A percentile compares a stretch with the other conserved stretches of the same genome.
These are phyloP conservation scores for Fusarium sp. DNA, from an alignment of 2,329 filamentous ascomycete genomes.

Conservation along the genomic window DNA sequence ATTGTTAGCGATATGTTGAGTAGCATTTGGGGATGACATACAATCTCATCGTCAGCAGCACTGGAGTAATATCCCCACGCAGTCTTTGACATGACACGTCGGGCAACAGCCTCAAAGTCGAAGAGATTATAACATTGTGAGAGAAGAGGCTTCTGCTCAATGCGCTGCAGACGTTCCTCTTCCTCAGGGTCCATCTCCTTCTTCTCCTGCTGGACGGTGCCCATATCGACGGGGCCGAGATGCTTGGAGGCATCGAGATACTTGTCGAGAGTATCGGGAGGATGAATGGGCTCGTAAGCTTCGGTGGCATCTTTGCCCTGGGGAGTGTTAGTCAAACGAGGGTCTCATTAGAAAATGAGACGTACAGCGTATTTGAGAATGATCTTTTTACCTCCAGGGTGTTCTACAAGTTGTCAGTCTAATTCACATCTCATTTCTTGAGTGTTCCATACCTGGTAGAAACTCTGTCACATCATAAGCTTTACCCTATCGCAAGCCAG, in stretches of 20 bases:
- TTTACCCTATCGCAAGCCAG: constrained; percentile 64
- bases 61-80: constrained; percentile 99
- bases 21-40: constrained; percentile 31
- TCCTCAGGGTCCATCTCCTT: constrained; percentile 74
- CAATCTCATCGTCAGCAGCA: constrained; percentile 70
- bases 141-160: constrained; percentile 79
- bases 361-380: constrained; percentile 91
- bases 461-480: constrained; percentile 93
- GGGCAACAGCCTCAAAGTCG: constrained; percentile 95
- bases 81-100: constrained; percentile 91
- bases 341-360: not conserved
- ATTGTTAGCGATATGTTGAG: not conserved
- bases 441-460: constrained; percentile 69
- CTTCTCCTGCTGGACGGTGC: constrained; percentile 76
- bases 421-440: not conserved
- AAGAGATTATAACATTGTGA: constrained; percentile 93
- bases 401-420: constrained; percentile 63
- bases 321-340: constrained; percentile 14
- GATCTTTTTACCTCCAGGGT: constrained; percentile 89
- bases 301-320: constrained; percentile 91
- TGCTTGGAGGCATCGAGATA: constrained; percentile 89
- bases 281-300: constrained; percentile 89
- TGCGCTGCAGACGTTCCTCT: constrained; percentile 76
- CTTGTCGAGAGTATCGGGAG: constrained; percentile 86
- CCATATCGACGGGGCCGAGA: constrained; percentile 89